Conservation (phyloP, 768 basidiomycete genomes). For the Agaricus bisporus region DNA sequence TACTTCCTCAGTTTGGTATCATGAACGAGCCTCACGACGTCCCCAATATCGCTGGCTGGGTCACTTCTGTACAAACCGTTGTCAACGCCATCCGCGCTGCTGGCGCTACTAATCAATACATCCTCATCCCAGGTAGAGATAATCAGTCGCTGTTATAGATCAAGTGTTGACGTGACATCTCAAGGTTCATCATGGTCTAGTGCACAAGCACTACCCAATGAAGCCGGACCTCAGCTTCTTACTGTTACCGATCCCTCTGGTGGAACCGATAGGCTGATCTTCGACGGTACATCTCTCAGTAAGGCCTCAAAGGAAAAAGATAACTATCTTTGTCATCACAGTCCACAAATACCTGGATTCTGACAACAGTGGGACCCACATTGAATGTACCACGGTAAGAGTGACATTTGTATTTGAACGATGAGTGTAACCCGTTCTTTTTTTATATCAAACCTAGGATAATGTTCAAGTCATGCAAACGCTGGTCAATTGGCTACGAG, state of each 20-base stretch:
- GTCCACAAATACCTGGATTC: conserved; percentile 59
- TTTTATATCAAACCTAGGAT: conserved; percentile 20
- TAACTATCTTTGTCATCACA: neutral
- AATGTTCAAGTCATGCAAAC: conserved; percentile 38
- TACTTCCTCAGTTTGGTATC: conserved; percentile 17
- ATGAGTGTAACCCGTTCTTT: neutral
- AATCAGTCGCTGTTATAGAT: conserved; percentile 1
- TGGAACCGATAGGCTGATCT: conserved; percentile 36
- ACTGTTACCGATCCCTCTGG: conserved; percentile 37
- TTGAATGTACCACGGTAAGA: conserved; percentile 24
- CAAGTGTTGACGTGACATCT: neutral
- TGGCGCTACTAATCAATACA: conserved; percentile 48
- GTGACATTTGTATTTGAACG: neutral
- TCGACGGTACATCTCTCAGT: conserved; percentile 29
- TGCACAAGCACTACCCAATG: conserved; percentile 30
- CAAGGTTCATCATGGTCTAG: conserved; percentile 24
- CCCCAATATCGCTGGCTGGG: conserved; percentile 38
- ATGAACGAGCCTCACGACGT: conserved; percentile 65
- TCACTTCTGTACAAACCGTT: conserved; percentile 41
- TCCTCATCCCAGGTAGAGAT: conserved; percentile 47
- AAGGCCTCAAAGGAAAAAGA: neutral
- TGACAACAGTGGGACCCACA: conserved; percentile 39
- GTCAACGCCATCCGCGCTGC: conserved; percentile 55
- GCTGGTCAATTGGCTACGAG: conserved; percentile 33
- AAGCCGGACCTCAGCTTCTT: conserved; percentile 38